These are phyloP conservation scores for Suhomyces choctaworum DNA, from an alignment of 1,139 yeast species.

Conservation along the genomic window DNA sequence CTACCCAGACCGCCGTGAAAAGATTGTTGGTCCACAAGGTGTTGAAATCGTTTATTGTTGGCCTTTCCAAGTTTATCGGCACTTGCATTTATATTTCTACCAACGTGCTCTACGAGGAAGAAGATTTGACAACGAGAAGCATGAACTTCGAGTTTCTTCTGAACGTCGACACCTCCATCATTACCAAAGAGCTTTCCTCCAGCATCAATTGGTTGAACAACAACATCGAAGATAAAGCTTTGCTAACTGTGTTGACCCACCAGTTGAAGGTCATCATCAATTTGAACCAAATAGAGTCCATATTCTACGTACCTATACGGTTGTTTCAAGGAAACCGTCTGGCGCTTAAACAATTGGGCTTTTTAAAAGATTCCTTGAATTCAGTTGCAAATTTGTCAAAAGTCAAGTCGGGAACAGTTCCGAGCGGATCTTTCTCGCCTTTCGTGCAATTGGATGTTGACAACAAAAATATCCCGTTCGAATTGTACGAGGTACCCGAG, in stretches of 20 bases:
- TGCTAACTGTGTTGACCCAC: slow-evolving; percentile 16
- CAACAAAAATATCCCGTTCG: slow-evolving; percentile 60
- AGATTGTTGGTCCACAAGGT: slow-evolving; percentile 45
- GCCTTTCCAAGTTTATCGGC: slow-evolving; percentile 54
- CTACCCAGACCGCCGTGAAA: slow-evolving; percentile 13
- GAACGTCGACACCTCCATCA: slow-evolving; percentile 25
- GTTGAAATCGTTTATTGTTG: slow-evolving; percentile 48
- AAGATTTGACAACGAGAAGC: slow-evolving; percentile 65
- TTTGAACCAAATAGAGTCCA: slow-evolving; percentile 31
- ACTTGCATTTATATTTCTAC: slow-evolving; percentile 49
- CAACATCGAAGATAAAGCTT: slow-evolving; percentile 3
- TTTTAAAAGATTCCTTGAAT: slow-evolving; percentile 20
- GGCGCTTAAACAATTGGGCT: slow-evolving; percentile 5
- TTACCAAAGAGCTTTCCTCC: slow-evolving; percentile 20
- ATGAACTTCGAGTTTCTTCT: slow-evolving; percentile 50
- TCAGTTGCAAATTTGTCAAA: slow-evolving; percentile 16
- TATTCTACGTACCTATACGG: slow-evolving; percentile 25
- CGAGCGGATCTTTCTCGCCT: slow-evolving; percentile 39
- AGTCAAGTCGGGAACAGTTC: slow-evolving; percentile 16
- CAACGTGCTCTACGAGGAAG: slow-evolving; percentile 74
- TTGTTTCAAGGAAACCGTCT: slow-evolving; percentile 17
- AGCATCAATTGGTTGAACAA: slow-evolving; percentile 16
- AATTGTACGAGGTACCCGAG: slow-evolving; percentile 29
- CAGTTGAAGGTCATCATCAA: slow-evolving; percentile 31
- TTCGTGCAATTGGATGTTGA: slow-evolving; percentile 56